phyloP scores from a whole-genome alignment of 805 yeast species.

The Metschnikowia aberdeeniae region DNA sequence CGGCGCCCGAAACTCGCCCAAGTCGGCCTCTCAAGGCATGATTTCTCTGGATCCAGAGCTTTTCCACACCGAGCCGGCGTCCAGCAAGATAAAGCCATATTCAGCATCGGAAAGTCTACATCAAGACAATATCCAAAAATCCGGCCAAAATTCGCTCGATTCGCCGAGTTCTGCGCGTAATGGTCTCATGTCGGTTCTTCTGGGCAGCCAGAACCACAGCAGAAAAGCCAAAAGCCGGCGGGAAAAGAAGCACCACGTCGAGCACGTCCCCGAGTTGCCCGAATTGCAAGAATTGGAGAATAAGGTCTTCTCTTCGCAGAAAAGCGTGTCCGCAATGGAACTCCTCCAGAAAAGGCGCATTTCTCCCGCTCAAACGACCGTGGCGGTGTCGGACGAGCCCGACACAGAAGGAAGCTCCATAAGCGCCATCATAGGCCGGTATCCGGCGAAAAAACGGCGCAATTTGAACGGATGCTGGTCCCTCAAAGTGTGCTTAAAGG shows the following conservation, averaged over 20 bases:
- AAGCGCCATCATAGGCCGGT: neutral
- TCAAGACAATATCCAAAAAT: too few species aligned
- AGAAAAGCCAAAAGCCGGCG: conserved; percentile 5
- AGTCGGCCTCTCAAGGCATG: too few species aligned
- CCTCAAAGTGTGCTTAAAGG: conserved; percentile 13
- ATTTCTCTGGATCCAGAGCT: too few species aligned
- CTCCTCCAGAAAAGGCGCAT: conserved; percentile 8
- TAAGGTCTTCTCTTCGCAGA: conserved; percentile 10
- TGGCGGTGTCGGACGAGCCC: neutral
- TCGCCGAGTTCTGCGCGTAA: conserved; percentile 1
- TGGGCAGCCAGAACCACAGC: conserved; percentile 12
- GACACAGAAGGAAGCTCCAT: neutral
- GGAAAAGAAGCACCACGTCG: neutral
- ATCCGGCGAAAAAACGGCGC: conserved; percentile 7
- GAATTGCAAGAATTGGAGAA: conserved; percentile 9
- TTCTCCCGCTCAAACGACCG: neutral
- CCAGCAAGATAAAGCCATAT: too few species aligned
- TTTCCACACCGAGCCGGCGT: too few species aligned
- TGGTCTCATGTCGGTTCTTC: conserved; percentile 16
- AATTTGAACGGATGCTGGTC: conserved; percentile 15
- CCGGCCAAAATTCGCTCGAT: too few species aligned
- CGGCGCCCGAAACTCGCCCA: too few species aligned
- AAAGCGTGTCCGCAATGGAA: conserved; percentile 10
- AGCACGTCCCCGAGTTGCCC: neutral
- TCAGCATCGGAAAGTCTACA: too few species aligned